These are phyloP conservation scores for Aspergillus thermomutatus DNA, from an alignment of 2,329 filamentous ascomycete genomes.

Conservation along the genomic window DNA sequence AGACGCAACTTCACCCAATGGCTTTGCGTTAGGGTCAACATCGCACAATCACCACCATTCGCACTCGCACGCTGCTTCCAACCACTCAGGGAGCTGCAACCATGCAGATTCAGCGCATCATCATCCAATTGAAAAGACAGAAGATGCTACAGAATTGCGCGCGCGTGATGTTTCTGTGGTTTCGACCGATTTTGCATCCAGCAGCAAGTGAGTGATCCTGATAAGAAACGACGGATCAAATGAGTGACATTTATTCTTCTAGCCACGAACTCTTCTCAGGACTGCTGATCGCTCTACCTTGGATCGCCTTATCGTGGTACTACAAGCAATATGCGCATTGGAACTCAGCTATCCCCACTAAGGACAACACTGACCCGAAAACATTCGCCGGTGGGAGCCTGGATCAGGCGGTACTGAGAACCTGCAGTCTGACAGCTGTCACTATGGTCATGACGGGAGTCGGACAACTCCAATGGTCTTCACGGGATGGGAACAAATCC, in stretches of 20 bases:
- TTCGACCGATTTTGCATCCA: constrained; percentile 1
- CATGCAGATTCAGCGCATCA: neutral
- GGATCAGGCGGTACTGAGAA: constrained; percentile 20
- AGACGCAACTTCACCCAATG: constrained; percentile 19
- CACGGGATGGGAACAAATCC: constrained; percentile 5
- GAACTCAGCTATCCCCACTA: constrained; percentile 5
- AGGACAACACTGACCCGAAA: constrained; percentile 3
- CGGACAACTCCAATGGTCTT: constrained; percentile 19
- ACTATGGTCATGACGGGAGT: constrained; percentile 31
- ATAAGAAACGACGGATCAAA: neutral
- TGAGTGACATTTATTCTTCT: neutral
- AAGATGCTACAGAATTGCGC: neutral
- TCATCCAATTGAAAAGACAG: neutral
- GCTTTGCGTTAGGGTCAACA: constrained; percentile 22
- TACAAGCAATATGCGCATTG: constrained; percentile 23
- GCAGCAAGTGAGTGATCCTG: constrained; percentile 14
- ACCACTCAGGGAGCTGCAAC: neutral
- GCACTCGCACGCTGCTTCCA: constrained; percentile 30
- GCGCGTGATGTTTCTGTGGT: neutral
- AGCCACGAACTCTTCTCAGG: constrained; percentile 50
- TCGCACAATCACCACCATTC: constrained; percentile 34
- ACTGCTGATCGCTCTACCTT: constrained; percentile 39
- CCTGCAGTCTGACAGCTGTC: constrained; percentile 27
- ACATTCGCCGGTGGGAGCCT: constrained; percentile 10
- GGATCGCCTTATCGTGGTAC: constrained; percentile 38